Conservation (phyloP, 192 early-diverging fungal species). For the Podila epicladia region DNA sequence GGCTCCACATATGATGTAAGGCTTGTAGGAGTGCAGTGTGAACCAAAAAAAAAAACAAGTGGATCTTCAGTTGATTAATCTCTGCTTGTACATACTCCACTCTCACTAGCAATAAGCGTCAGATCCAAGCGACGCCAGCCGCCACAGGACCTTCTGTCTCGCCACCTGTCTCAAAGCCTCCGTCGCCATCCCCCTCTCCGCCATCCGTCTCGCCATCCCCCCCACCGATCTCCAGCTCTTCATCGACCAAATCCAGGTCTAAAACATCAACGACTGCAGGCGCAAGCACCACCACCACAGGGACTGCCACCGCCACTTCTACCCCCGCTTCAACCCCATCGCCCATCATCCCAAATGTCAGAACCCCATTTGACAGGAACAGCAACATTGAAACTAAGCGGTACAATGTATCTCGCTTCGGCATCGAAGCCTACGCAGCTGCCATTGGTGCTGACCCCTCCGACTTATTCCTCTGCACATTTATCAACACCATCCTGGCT, state of each 20-base stretch:
- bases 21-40: no score
- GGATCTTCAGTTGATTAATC: no score
- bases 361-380: constrained; percentile 18
- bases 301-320: not conserved
- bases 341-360: constrained; percentile 21
- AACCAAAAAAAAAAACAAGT: no score
- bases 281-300: not conserved
- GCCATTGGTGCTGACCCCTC: constrained; percentile 41
- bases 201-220: not conserved
- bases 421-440: constrained; percentile 42
- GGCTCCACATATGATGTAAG: not conserved
- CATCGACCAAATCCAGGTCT: not conserved
- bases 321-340: constrained; percentile 1
- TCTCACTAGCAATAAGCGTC: no score
- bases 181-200: not conserved
- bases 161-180: no score
- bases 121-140: not conserved
- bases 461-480: constrained; percentile 21
- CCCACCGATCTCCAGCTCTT: not conserved
- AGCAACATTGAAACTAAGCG: not conserved
- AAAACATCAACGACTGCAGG: not conserved
- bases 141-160: no score
- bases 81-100: no score
- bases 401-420: constrained; percentile 33
- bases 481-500: constrained; percentile 30